phyloP scores from a whole-genome alignment of 306 rosid genomes.

The Citrullus mucosospermus region DNA sequence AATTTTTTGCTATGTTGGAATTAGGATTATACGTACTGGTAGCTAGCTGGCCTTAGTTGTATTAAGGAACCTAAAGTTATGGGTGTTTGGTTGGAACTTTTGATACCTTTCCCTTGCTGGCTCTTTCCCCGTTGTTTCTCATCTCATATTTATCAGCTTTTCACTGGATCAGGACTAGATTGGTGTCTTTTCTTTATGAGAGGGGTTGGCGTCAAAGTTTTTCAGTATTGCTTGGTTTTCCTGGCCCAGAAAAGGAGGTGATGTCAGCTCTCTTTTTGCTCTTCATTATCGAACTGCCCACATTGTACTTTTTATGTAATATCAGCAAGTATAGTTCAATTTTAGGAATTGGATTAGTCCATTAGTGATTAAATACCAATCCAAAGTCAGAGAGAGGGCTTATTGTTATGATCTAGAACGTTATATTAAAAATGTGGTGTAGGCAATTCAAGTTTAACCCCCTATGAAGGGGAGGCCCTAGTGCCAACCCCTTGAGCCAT shows the following conservation, averaged over 20 bases:
- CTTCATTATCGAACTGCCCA: background rate
- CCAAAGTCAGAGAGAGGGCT: background rate
- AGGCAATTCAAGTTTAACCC: background rate
- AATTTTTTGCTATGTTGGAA: background rate
- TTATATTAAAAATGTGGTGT: background rate
- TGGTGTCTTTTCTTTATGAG: conserved; percentile 75
- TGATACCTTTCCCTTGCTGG: background rate
- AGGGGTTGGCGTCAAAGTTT: conserved; percentile 97
- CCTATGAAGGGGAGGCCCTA: background rate
- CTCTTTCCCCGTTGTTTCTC: conserved; percentile 3
- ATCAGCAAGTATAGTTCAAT: background rate
- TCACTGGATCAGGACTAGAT: conserved; percentile 52
- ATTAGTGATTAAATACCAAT: background rate
- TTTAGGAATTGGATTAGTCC: background rate
- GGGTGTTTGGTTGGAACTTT: background rate
- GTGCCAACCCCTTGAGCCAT: background rate
- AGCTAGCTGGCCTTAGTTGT: background rate
- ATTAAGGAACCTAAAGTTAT: background rate
- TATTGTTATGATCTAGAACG: background rate
- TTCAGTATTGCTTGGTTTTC: conserved; percentile 56
- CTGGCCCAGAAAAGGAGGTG: conserved; percentile 95
- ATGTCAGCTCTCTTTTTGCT: conserved; percentile 6
- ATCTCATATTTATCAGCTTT: conserved; percentile 8
- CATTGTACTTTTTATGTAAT: background rate
- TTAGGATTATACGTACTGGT: background rate